A percentile compares a stretch with the other conserved stretches of the same genome.
These are phyloP conservation scores for Ophiostoma ips DNA, from an alignment of 2,329 filamentous ascomycete species.

Conservation along the genomic window DNA sequence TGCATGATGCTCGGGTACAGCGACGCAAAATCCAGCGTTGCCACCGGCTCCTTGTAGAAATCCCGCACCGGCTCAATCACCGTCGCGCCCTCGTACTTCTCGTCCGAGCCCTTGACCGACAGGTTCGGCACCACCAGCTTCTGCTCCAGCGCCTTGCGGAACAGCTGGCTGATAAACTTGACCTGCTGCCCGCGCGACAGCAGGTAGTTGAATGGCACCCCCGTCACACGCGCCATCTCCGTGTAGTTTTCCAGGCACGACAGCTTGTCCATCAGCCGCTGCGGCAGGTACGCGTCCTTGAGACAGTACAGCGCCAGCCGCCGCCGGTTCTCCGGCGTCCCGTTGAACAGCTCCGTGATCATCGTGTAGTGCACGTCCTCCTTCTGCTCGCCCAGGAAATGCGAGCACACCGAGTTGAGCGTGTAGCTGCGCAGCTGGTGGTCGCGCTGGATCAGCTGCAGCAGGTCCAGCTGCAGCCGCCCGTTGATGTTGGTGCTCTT, in stretches of 20 bases:
- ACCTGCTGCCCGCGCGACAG: slow-evolving; percentile 89
- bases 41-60: slow-evolving; percentile 90
- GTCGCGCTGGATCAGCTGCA: slow-evolving; percentile 91
- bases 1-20: slow-evolving; percentile 98
- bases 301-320: slow-evolving; percentile 90
- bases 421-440: slow-evolving; percentile 95
- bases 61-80: slow-evolving; percentile 91
- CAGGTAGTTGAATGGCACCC: slow-evolving; percentile 91
- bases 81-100: slow-evolving; percentile 94
- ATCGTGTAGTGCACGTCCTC: slow-evolving; percentile 98
- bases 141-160: slow-evolving; percentile 86
- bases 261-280: slow-evolving; percentile 89
- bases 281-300: slow-evolving; percentile 92
- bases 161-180: slow-evolving; percentile 94
- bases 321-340: slow-evolving; percentile 80
- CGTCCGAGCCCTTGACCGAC: slow-evolving; percentile 54
- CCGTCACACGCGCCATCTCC: slow-evolving; percentile 98
- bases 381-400: slow-evolving; percentile 94
- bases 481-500: slow-evolving; percentile 93
- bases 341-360: slow-evolving; percentile 97
- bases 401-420: slow-evolving; percentile 85
- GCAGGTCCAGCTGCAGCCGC: slow-evolving; percentile 76
- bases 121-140: slow-evolving; percentile 89
- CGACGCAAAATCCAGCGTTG: slow-evolving; percentile 95
- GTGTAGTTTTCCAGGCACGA: slow-evolving; percentile 99